These are phyloP conservation scores for Trametes pubescens DNA, from an alignment of 1,284 basidiomycete genomes.

Conservation along the genomic window DNA sequence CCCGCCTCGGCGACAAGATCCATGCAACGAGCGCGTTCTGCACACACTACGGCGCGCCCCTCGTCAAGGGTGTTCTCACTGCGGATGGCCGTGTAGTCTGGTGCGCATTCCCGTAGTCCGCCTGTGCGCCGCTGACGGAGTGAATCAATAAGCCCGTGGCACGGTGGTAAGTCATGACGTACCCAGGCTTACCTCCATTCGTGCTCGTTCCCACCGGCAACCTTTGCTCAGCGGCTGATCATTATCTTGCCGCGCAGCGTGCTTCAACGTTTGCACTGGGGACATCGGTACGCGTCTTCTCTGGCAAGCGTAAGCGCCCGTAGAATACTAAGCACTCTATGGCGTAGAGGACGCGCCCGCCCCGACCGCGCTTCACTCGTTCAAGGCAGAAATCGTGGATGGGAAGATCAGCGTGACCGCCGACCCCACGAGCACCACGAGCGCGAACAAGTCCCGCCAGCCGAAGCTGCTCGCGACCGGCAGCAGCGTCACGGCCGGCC, in stretches of 20 bases:
- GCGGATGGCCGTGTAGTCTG: slow-evolving; percentile 84
- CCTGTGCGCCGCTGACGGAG: slow-evolving; percentile 8
- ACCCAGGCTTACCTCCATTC: neutral
- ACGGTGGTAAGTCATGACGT: slow-evolving; percentile 69
- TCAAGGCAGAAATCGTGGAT: slow-evolving; percentile 74
- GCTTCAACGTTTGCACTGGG: slow-evolving; percentile 86
- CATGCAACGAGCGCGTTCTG: slow-evolving; percentile 88
- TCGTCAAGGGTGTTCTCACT: slow-evolving; percentile 86
- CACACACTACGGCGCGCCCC: slow-evolving; percentile 88
- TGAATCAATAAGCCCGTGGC: slow-evolving; percentile 75
- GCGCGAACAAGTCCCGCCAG: slow-evolving; percentile 71
- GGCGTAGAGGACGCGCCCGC: slow-evolving; percentile 92
- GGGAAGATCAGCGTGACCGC: slow-evolving; percentile 88
- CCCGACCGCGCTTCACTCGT: slow-evolving; percentile 84
- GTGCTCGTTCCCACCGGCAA: slow-evolving; percentile 4
- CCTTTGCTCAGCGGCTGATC: slow-evolving; percentile 7
- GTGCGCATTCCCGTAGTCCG: slow-evolving; percentile 47
- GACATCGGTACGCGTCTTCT: slow-evolving; percentile 64
- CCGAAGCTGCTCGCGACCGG: slow-evolving; percentile 57
- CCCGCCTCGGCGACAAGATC: slow-evolving; percentile 77
- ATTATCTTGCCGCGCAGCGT: slow-evolving; percentile 61
- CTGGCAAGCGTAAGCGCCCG: neutral
- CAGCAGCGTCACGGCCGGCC: slow-evolving; percentile 27
- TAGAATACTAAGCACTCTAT: neutral
- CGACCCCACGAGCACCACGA: slow-evolving; percentile 70